Base-by-base conservation (phyloP, 805 yeast genomes). In the Starmerella riodocensis region DNA sequence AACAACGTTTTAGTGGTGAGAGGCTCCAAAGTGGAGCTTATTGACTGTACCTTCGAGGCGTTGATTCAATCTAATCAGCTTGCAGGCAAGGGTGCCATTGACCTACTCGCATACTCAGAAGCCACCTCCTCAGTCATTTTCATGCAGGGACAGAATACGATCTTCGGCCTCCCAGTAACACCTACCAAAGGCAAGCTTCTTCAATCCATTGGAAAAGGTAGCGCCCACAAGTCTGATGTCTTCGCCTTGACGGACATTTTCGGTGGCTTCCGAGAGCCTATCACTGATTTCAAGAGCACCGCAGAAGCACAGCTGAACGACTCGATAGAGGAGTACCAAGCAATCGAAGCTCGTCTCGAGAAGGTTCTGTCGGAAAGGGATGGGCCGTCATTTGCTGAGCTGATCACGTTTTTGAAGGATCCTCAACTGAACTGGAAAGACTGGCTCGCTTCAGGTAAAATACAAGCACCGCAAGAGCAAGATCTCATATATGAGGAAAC, bases 401-500 rank as follows among this genome's bases (percentile, higher is more conserved):
- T 53, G n/a, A 39, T 48, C 1, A 28, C 47, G 2, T 51, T 48
- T 33, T 36, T 46, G 30, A 50, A 50, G 29, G 32, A 37, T 13
- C 37, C 45, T 1, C 6, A 22, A 12, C 26, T 41, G n/a, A 23
- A 31, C 2, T 44, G 49, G 46, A 23, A n/a, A 8, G 50, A 51
- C 13, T 37, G 37, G 39, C 37, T 32, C 17, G 30, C 18, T 8
- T n/a, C 26, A 6, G 37, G 37, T 2, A 13, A 32, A 32, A 53
- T 54, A 24, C 43, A 49, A 17, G 41, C 41, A 6, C 39, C 45
- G 4, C 47, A 36, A 1, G 66, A 61, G 43, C 57, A 61, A 38
- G 67, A 70, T 4, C 41, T 36, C 6, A 75, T 71, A 47, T 82
- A 75, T 47, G 72, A 74, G 8, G 83, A 77, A 37, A 60, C 64